Evolutionary conservation across 2,329 filamentous ascomycete genomes (phyloP), one percentile per base, ranked within the genome.

Genomic region (Fonsecaea multimorphosa): DNA sequence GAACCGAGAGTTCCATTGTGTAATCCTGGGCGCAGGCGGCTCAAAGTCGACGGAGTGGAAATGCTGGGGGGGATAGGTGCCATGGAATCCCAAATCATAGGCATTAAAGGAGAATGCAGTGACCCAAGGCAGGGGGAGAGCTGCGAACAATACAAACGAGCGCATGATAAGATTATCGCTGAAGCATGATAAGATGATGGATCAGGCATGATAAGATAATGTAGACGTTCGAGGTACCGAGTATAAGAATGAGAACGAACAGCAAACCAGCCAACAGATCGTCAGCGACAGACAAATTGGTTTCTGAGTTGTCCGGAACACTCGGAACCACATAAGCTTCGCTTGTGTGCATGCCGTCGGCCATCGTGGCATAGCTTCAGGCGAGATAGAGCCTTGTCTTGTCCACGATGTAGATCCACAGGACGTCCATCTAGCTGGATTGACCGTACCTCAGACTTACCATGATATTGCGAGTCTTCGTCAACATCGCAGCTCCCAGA

Each of bases 1-100:
- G 72, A 82, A 84, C 9, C 67, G 68, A 7, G 66, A 55, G 65
- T 72, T 73, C 60, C 70, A 70, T 46, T 72, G 64, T 61, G 73
- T 70, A 36, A 73, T 73, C 58, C 75, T 76, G 24, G 75, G 52
- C n/a, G 32, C 38, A 1, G 70, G 70, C 12, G 68, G 5, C 31
- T 66, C 61, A 12, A 68, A 32, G 38, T 69, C 61, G 53, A 68
- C 66, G 4, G 70, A 70, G 11, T 68, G 61, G 46, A 66, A 71
- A 34, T 57, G 58, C 31, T 63, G 62, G 19, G 58, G 62, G 11
- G 67, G 64, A 60, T 72, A 72, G n/a, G 65, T n/a, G 58, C 70
- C 70, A 46, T 70, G 64, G 16, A 72, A 53, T 27, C 66, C 68
- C 56, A 66, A 52, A 34, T 68, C 66, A 44, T 68, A 68, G 54